phyloP scores from a whole-genome alignment of 352 stramenopile species.

The Thalassiosira hispida region DNA sequence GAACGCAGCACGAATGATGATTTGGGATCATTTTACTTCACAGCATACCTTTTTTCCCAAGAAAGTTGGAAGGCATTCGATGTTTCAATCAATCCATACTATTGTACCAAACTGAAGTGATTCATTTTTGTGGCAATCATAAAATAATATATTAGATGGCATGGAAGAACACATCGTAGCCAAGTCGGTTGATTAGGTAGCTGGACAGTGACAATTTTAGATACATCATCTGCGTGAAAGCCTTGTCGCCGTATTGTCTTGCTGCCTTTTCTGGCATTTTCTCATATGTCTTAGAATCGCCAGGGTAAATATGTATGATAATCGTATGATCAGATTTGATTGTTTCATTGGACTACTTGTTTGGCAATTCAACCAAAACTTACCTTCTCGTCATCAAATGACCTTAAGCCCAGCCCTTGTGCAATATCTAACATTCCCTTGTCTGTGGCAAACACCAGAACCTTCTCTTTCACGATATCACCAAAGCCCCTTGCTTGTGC shows the following conservation, averaged over 20 bases:
- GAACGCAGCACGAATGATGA: too few species aligned
- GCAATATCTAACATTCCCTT: constrained; percentile 52
- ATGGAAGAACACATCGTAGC: constrained; percentile 77
- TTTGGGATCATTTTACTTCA: too few species aligned
- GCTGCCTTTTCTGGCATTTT: constrained; percentile 56
- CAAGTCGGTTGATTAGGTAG: constrained; percentile 61
- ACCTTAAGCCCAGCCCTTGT: constrained; percentile 39
- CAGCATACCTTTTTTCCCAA: too few species aligned
- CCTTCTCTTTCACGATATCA: constrained; percentile 42
- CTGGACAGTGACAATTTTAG: constrained; percentile 71
- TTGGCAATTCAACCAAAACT: constrained; percentile 11
- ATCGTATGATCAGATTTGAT: background rate
- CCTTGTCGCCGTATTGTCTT: constrained; percentile 59
- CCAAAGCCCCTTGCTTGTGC: constrained; percentile 47
- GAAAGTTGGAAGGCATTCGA: too few species aligned
- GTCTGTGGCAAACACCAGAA: constrained; percentile 69
- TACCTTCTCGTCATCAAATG: constrained; percentile 59
- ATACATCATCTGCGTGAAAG: constrained; percentile 77
- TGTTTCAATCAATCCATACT: too few species aligned
- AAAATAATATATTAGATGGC: too few species aligned
- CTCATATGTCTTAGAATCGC: constrained; percentile 47
- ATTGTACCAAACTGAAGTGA: too few species aligned
- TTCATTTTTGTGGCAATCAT: too few species aligned
- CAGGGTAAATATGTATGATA: too few species aligned
- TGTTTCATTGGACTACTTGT: too few species aligned